Conservation (phyloP, 2,329 filamentous ascomycete genomes). For the Shiraia bambusicola region DNA sequence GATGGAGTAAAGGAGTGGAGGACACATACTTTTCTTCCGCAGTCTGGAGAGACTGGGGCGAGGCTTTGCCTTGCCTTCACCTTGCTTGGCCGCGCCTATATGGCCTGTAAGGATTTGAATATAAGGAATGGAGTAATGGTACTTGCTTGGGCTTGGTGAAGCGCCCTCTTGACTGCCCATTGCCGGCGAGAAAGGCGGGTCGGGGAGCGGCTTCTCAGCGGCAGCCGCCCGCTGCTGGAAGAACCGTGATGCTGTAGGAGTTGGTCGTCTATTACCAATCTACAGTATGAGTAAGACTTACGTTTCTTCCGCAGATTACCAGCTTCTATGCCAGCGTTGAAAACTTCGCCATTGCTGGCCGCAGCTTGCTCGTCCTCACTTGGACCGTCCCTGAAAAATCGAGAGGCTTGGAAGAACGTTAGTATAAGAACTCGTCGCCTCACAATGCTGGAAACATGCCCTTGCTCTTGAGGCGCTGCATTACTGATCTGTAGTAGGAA, state of each 20-base stretch:
- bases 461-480: background rate
- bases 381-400: constrained; percentile 21
- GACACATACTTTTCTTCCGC: too few relatives aligned
- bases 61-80: background rate
- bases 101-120: background rate
- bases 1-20: background rate
- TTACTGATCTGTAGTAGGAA: background rate
- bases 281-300: constrained; percentile 1
- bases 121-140: too few relatives aligned
- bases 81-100: too few relatives aligned
- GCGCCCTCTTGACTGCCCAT: too few relatives aligned
- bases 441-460: background rate
- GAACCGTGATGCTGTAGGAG: constrained; percentile 14
- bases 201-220: constrained; percentile 7
- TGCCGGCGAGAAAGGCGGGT: background rate
- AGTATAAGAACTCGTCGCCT: background rate
- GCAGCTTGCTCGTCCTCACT: constrained; percentile 21
- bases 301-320: constrained; percentile 16
- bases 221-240: constrained; percentile 9
- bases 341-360: constrained; percentile 4
- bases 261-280: background rate
- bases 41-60: too few relatives aligned
- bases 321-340: constrained; percentile 19
- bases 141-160: too few relatives aligned
- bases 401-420: constrained; percentile 13